Conservation (phyloP, 176 grass and related monocot genomes). For the Avena insularis region DNA sequence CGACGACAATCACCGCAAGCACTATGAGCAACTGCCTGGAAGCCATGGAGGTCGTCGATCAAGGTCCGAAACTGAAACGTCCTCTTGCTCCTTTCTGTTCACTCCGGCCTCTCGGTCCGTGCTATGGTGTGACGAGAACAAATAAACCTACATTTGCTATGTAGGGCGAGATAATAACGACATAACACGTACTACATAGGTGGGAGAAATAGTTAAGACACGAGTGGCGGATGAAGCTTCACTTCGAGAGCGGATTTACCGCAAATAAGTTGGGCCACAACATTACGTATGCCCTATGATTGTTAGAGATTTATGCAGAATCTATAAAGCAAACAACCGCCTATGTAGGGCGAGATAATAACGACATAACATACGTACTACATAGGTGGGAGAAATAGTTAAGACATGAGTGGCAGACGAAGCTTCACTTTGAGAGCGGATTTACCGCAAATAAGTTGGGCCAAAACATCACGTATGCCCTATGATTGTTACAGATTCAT, state of each 20-base stretch:
- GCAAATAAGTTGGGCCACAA: no score
- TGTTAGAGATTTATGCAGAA: no score
- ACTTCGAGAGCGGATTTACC: not conserved
- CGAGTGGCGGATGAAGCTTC: not conserved
- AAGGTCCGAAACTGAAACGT: not conserved
- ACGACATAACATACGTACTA: not conserved
- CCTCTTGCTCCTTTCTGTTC: not conserved
- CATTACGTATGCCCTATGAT: no score
- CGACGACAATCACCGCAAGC: not conserved
- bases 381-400: slow-evolving; percentile 17
- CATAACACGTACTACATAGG: not conserved
- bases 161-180: not conserved
- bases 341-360: not conserved
- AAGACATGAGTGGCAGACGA: not conserved
- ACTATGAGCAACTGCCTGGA: slow-evolving; percentile 15
- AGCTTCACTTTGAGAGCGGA: not conserved
- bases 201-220: slow-evolving; percentile 26
- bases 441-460: not conserved
- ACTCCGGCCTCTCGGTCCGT: not conserved
- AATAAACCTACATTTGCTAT: not conserved
- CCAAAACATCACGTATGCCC: no score
- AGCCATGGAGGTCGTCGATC: slow-evolving; percentile 24
- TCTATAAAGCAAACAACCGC: no score
- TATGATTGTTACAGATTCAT: no score
- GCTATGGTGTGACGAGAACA: not conserved